Evolutionary conservation across 306 rosid genomes (phyloP), one percentile per base, ranked within the genome.

Genomic region (Lathyrus sativus): DNA sequence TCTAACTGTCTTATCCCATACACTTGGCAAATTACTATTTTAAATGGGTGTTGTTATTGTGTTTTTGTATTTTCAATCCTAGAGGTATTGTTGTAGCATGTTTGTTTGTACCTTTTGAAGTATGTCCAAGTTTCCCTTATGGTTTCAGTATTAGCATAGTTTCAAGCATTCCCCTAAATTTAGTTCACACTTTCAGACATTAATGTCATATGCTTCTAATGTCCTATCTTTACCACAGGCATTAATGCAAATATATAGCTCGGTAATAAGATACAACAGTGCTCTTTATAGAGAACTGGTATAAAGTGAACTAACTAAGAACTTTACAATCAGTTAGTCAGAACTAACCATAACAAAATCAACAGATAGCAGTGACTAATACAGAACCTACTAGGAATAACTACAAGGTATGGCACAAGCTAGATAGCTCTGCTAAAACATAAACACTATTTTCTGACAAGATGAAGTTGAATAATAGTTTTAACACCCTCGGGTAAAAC

Each of bases 141-240:
- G 56, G 79, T 54, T 48, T 59, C 51, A 64, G 44, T 57, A 56
- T 35, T 58, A 43, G 65, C 11, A 63, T 31, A 39, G 42, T 24
- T 14, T 60, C 7, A 5, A 10, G 61, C 62, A 49, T 6, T 13
- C 41, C 35, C 64, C 54, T 37, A 51, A 22, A 31, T 31, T 31
- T 31, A 31, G 1, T 39, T 22, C 46, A 49, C 5, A 49, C 12
- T 15, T 43, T 45, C 29, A 38, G n/a, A 15, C 54, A 48, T 17
- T 7, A 48, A 48, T 48, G 54, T 48, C 4, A 14, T 48, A 15
- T 48, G 54, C 15, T 49, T 62, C 29, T 6, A 8, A 3, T 29
- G 22, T 29, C 54, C 64, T 45, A 26, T 31, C 64, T 45, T 26
- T 31, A 17, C 42, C 18, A 28, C 37, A 62, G 24, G 35, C 70